Conservation (phyloP, 2,329 filamentous ascomycete species). For the Colletotrichum zoysiae region DNA sequence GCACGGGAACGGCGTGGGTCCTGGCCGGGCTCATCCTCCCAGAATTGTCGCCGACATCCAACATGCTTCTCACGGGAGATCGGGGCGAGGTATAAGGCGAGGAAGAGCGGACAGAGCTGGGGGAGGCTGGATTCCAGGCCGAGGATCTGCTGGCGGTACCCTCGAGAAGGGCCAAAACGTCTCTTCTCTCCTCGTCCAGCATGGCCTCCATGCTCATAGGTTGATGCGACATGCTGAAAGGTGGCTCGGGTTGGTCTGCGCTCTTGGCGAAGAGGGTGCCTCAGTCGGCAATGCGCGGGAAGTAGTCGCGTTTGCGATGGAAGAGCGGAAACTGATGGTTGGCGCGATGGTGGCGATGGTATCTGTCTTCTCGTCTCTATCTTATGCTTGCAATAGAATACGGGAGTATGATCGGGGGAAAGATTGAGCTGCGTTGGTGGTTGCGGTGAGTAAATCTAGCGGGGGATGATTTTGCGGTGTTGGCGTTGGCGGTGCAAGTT, state of each 20-base stretch:
- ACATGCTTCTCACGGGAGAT: conserved; percentile 78
- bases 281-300: conserved; percentile 11
- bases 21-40: conserved; percentile 52
- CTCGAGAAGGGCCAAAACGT: conserved; percentile 78
- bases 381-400: conserved; percentile 19
- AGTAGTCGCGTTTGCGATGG: conserved; percentile 20
- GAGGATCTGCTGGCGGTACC: conserved; percentile 52
- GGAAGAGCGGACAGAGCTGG: conserved; percentile 57
- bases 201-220: conserved; percentile 82
- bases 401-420: neutral
- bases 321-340: conserved; percentile 3
- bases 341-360: conserved; percentile 9
- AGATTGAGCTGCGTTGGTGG: neutral
- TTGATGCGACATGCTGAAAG: conserved; percentile 50
- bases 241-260: neutral
- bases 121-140: conserved; percentile 48
- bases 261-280: conserved; percentile 4
- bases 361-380: neutral
- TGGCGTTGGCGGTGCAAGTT: conserved; percentile 43
- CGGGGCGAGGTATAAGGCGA: conserved; percentile 69
- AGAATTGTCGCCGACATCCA: conserved; percentile 67
- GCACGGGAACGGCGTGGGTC: conserved; percentile 63
- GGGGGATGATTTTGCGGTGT: conserved; percentile 46
- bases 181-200: conserved; percentile 81
- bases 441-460: conserved; percentile 41